Evolutionary conservation across 208 protist species (phyloP).

Genomic region (Acanthamoeba castellanii): DNA sequence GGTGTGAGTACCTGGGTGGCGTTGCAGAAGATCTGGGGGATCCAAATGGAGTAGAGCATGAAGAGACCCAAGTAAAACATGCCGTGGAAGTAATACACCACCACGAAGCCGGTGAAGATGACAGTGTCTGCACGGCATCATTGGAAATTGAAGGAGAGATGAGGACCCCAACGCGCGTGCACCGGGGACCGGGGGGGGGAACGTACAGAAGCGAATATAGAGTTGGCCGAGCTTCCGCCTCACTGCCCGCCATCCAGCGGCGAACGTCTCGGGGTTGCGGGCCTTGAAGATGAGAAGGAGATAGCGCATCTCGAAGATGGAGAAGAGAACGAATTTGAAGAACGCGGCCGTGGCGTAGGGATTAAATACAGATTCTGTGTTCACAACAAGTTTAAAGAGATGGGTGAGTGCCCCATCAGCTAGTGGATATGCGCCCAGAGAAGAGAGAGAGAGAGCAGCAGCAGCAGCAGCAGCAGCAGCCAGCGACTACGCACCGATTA

Average conservation of each 20-base stretch:
- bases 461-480: too few relatives aligned
- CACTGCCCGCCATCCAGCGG: slow-evolving; percentile 69
- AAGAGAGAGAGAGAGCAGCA: too few relatives aligned
- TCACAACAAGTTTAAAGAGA: slow-evolving; percentile 33
- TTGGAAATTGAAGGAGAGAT: neutral
- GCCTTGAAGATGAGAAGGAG: slow-evolving; percentile 87
- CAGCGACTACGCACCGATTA: slow-evolving; percentile 50
- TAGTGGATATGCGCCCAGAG: neutral
- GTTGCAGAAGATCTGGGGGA: slow-evolving; percentile 88
- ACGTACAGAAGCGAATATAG: slow-evolving; percentile 86
- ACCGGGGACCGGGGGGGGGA: neutral
- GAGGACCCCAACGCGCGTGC: neutral
- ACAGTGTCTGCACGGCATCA: slow-evolving; percentile 73
- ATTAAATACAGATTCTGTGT: slow-evolving; percentile 85
- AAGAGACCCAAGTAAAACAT: slow-evolving; percentile 85
- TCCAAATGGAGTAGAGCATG: slow-evolving; percentile 87
- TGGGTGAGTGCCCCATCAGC: neutral
- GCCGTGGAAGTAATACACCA: slow-evolving; percentile 83
- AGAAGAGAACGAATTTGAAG: slow-evolving; percentile 87
- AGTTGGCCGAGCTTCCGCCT: slow-evolving; percentile 83
- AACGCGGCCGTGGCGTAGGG: slow-evolving; percentile 85
- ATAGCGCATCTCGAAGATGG: slow-evolving; percentile 89
- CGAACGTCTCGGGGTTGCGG: slow-evolving; percentile 79
- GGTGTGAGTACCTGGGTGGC: slow-evolving; percentile 20
- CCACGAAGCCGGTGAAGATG: slow-evolving; percentile 81